Base-by-base conservation (phyloP, 2,329 filamentous ascomycete genomes). In the Parastagonospora avenae region DNA sequence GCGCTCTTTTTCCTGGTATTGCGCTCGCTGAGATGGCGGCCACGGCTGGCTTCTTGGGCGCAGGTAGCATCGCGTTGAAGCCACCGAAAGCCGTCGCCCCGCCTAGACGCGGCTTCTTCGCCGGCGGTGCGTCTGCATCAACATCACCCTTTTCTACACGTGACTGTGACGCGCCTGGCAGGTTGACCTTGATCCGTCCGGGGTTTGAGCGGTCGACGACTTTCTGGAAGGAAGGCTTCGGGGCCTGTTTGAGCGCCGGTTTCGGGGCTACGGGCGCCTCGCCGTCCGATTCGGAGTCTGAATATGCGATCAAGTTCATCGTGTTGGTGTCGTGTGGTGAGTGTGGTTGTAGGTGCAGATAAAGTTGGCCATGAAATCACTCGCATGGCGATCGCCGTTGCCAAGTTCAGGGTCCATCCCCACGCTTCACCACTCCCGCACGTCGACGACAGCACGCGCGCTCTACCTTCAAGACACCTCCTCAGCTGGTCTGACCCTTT, bases 11-110 rank as follows among this genome's bases (percentile, higher is more conserved):
- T 31, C 62, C 69, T 7, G 58, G 48, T 30, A 60, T 38, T 63
- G 66, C 50, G 57, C 67, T 60, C 48, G 50, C 63, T 58, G 58
- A 47, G 9, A 65, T 48, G 35, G 58, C 53, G 29, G 63, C 52
- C 35, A 55, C 59, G 31, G 54, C 67, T 38, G 76, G 62, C 52
- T 80, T 79, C 68, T 96, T 97, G 0, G 93, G 92, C 24, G 92
- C 81, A 2, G 93, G 93, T 15, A 97, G 81, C 60, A 96, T 85
- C 2, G 91, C 87, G 70, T 93, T 94, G 78, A 97, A 94, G 2
- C 87, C 89, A 44, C 89, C 83, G 64, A 96, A 92, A 4, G 83
- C 81, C 27, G 86, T 85, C 3, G 82, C 82, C 6, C 79, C 81
- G 7, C 80, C 82, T 1, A 83, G 84, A 42, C 85, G 85, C 14